Evolutionary conservation across 768 basidiomycete species (phyloP), one percentile per base, ranked within the genome.

Genomic region (Kwoniella pini): DNA sequence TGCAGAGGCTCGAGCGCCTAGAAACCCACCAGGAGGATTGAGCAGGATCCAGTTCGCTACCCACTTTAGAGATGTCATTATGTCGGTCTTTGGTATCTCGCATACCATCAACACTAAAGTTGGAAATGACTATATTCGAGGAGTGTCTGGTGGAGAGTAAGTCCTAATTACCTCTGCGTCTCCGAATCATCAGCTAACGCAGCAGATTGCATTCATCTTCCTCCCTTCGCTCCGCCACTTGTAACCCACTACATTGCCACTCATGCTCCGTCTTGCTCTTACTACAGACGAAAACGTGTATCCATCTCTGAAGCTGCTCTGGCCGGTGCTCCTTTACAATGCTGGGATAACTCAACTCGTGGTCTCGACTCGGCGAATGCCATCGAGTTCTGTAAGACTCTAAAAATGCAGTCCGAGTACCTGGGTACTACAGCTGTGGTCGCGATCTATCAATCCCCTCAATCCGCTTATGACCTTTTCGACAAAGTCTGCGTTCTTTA

Each of bases 221-320:
- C 33, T 36, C 33, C 15, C 15, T 7, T 36, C 33, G 7, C 7
- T 36, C 33, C 33, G 15, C 33, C 33, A 15, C 7, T 36, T n/a
- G n/a, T n/a, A n/a, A n/a, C n/a, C n/a, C n/a, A n/a, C n/a, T n/a
- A n/a, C n/a, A n/a, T n/a, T n/a, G n/a, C n/a, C n/a, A n/a, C n/a
- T n/a, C n/a, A n/a, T n/a, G n/a, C n/a, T n/a, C n/a, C n/a, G n/a
- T n/a, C n/a, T n/a, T n/a, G n/a, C n/a, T n/a, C n/a, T n/a, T n/a
- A n/a, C 9, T 21, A 22, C 77, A 80, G 68, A 63, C 74, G 64
- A 52, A 91, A 91, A 76, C 84, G 90, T 11, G 89, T 91, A 2
- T 87, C 87, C n/a, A 88, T 90, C 65, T 83, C 84, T 1, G 91
- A 93, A 74, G 90, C 89, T 84, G 76, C 90, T 54, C 85, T 86